Conservation (phyloP, 306 rosid species). For the Ceratonia siliqua region DNA sequence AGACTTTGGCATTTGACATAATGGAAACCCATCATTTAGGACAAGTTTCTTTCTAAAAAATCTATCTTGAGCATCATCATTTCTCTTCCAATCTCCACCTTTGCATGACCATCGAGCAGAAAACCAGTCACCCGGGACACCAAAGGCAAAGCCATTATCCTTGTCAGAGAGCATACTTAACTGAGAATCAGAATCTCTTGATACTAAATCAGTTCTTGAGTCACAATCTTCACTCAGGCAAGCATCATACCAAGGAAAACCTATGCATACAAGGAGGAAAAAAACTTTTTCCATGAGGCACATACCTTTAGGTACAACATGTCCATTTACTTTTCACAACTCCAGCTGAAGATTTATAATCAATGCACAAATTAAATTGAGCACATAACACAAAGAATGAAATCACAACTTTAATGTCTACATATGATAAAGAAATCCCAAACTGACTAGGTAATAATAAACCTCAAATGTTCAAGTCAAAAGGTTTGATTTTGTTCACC, state of each 20-base stretch:
- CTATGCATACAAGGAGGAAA: slow-evolving; percentile 42
- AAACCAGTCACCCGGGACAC: slow-evolving; percentile 71
- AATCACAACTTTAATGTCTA: slow-evolving; percentile 32
- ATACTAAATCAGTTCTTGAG: slow-evolving; percentile 46
- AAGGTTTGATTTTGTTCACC: slow-evolving; percentile 2
- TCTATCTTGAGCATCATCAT: slow-evolving; percentile 80
- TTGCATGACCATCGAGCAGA: slow-evolving; percentile 91
- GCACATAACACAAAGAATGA: background rate
- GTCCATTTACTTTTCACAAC: slow-evolving; percentile 14
- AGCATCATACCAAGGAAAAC: slow-evolving; percentile 54
- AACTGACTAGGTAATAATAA: background rate
- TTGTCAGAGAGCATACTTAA: slow-evolving; percentile 49
- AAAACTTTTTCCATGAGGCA: background rate
- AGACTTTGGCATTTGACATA: slow-evolving; percentile 86
- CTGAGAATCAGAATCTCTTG: slow-evolving; percentile 52
- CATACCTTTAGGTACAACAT: slow-evolving; percentile 8
- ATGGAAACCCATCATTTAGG: slow-evolving; percentile 77
- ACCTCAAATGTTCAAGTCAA: background rate
- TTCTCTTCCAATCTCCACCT: slow-evolving; percentile 99
- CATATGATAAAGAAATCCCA: background rate
- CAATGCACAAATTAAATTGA: background rate
- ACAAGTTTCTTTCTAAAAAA: slow-evolving; percentile 78
- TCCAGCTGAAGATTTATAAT: slow-evolving; percentile 6
- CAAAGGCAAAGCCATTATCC: slow-evolving; percentile 50
- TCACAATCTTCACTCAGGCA: slow-evolving; percentile 41